Evolutionary conservation across 2,329 filamentous ascomycete genomes (phyloP).

Genomic region (Lachnellula occidentalis): DNA sequence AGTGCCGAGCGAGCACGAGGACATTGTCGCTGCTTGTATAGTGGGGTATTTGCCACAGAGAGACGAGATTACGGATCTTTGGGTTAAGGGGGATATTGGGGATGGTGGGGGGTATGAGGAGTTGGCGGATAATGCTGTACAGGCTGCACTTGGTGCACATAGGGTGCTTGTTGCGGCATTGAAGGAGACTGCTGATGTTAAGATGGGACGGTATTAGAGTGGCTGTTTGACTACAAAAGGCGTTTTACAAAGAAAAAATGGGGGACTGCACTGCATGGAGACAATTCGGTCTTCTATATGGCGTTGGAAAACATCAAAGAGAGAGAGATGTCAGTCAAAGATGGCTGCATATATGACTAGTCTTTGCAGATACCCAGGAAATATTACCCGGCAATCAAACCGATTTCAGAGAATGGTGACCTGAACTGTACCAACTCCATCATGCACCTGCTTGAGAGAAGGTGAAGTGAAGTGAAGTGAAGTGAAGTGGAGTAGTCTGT

Average conservation of each 20-base stretch:
- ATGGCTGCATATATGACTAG: too few relatives aligned
- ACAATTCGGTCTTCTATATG: neutral
- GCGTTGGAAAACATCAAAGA: too few relatives aligned
- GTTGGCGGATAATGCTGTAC: slow-evolving; percentile 58
- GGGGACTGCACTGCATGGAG: neutral
- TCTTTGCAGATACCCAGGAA: too few relatives aligned
- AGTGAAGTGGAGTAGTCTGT: too few relatives aligned
- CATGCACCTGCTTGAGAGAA: too few relatives aligned
- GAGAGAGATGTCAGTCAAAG: too few relatives aligned
- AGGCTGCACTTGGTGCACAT: slow-evolving; percentile 54
- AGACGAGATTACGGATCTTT: slow-evolving; percentile 91
- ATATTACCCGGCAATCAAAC: too few relatives aligned
- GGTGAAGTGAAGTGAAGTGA: too few relatives aligned
- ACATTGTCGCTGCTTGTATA: slow-evolving; percentile 77
- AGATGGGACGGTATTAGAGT: slow-evolving; percentile 22
- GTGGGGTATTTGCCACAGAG: slow-evolving; percentile 81
- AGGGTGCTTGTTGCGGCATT: slow-evolving; percentile 56
- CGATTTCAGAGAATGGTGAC: too few relatives aligned
- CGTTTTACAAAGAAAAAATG: neutral
- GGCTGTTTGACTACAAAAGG: neutral
- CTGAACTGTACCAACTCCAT: too few relatives aligned
- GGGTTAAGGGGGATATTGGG: slow-evolving; percentile 73
- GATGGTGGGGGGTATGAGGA: slow-evolving; percentile 39
- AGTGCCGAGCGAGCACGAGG: slow-evolving; percentile 70
- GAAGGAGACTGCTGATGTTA: slow-evolving; percentile 47